Conservation (phyloP, 805 yeast species). For the Zygosaccharomyces rouxii region DNA sequence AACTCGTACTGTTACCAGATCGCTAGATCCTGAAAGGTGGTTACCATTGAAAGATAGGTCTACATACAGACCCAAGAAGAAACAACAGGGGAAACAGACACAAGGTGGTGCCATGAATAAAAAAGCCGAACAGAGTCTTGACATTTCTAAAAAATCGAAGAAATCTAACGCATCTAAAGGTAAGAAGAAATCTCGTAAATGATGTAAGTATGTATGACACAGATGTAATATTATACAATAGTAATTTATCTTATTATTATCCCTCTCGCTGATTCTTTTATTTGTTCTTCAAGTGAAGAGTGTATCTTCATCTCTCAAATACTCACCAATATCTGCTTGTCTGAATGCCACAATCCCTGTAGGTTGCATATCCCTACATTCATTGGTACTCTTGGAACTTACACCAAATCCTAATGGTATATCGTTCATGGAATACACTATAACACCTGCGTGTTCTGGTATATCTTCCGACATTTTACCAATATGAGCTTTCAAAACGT, state of each 20-base stretch:
- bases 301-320: constrained; percentile 95
- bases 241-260: neutral
- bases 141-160: constrained; percentile 25
- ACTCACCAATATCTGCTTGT: constrained; percentile 97
- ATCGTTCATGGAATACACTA: constrained; percentile 87
- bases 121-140: constrained; percentile 31
- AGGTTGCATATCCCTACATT: constrained; percentile 83
- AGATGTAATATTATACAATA: constrained; percentile 11
- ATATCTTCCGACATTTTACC: constrained; percentile 97
- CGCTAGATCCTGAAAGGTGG: constrained; percentile 80
- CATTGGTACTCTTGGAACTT: constrained; percentile 84
- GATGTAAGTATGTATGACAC: constrained; percentile 6
- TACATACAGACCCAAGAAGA: constrained; percentile 72
- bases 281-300: constrained; percentile 57
- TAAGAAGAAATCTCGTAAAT: constrained; percentile 28
- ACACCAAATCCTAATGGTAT: constrained; percentile 95
- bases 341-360: constrained; percentile 93
- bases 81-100: constrained; percentile 45
- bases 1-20: constrained; percentile 32
- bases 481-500: constrained; percentile 91
- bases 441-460: constrained; percentile 96
- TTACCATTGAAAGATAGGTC: constrained; percentile 82
- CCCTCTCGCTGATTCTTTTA: neutral
- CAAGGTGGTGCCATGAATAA: constrained; percentile 59
- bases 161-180: constrained; percentile 14